Evolutionary conservation across 169 alveolate species (phyloP), one percentile per base, ranked within the genome.

Genomic region (Prorocentrum cordatum): DNA sequence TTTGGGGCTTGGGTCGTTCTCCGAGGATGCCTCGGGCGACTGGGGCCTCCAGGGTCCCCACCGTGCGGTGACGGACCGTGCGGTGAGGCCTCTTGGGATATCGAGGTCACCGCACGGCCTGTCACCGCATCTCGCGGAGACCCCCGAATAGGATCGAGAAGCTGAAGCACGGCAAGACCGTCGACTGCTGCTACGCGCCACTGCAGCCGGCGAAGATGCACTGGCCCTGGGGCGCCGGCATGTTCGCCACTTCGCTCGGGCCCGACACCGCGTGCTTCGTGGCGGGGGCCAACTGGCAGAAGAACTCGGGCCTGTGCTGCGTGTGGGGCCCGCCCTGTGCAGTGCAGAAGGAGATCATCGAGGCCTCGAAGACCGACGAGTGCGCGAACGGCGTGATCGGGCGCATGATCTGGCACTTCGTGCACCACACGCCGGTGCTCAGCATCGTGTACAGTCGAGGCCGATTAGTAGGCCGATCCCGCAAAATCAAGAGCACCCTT

Each of bases 241-340:
- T 89, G 93, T 89, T 89, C 80, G 93, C 93, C 79, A 89, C 93
- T 32, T 72, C 89, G 62, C 79, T 89, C 27, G 92, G 92, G 22
- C 91, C 92, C 3, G 82, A 89, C 47, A 83, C 61, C 64, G 92
- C 92, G 16, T 89, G 92, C 92, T 89, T 89, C 92, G 92, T 88
- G 66, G 61, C 75, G 29, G 92, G 89, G 1, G 92, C 92, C 33
- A 89, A 89, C 71, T 68, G 80, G 83, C 66, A 70, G 89, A 84
- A 84, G 83, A 72, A 72, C 77, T 67, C 91, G 32, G 93, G 93
- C 85, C 79, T 66, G 26, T 67, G 66, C 87, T 70, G 82, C 86
- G 91, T 89, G 35, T 77, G 93, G 91, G 93, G 93, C 45, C 68
- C 45, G 93, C 90, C 71, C 58, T 89, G 91, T 42, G 93, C 93